These are phyloP conservation scores for Phytophthora brassicae DNA, from an alignment of 352 stramenopile genomes.

Conservation along the genomic window DNA sequence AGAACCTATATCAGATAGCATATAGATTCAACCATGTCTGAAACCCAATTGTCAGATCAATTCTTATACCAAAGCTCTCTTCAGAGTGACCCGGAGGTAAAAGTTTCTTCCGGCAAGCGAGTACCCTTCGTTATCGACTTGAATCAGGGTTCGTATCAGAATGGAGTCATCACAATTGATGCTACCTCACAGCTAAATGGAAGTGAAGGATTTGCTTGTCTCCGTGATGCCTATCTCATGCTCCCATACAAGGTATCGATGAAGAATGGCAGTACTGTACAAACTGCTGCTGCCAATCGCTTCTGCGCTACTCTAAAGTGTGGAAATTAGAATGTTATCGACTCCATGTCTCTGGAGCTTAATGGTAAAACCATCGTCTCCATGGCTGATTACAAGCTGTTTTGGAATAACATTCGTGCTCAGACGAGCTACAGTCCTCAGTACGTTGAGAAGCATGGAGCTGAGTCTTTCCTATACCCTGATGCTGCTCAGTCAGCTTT, in stretches of 20 bases:
- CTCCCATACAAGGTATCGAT: conserved; percentile 14
- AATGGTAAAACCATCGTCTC: conserved; percentile 8
- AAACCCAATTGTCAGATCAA: conserved; percentile 7
- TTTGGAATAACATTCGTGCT: conserved; percentile 6
- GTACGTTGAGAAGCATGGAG: too few species aligned
- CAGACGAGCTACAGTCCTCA: too few species aligned
- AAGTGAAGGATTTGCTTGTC: conserved; percentile 2
- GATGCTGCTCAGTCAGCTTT: too few species aligned
- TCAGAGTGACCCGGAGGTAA: conserved; percentile 2
- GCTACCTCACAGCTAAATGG: conserved; percentile 6
- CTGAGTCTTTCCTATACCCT: background rate
- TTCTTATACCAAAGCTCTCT: conserved; percentile 9
- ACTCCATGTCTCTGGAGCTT: background rate
- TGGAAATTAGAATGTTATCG: background rate
- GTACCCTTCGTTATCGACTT: conserved; percentile 9
- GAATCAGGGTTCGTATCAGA: conserved; percentile 8
- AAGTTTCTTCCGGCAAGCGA: conserved; percentile 1
- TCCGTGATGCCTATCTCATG: conserved; percentile 19
- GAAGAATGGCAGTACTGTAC: conserved; percentile 2
- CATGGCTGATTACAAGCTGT: conserved; percentile 6
- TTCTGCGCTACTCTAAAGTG: background rate
- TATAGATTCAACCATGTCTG: conserved; percentile 10
- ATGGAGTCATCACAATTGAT: conserved; percentile 18
- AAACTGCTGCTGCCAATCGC: background rate
- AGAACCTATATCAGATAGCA: too few species aligned